Conservation (phyloP, 2,329 filamentous ascomycete species). For the Dothistroma pini region DNA sequence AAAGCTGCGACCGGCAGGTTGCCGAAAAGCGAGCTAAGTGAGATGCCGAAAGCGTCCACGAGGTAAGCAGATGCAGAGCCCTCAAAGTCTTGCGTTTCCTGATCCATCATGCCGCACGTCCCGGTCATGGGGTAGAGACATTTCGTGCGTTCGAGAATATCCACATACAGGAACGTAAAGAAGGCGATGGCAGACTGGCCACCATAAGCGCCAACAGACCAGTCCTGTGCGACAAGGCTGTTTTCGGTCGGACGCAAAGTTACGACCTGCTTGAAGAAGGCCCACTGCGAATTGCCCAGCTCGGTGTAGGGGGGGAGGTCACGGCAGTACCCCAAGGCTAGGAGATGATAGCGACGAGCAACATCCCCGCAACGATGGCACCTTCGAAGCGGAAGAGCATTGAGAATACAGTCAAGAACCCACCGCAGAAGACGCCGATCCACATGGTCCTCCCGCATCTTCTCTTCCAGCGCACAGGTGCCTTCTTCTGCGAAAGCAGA, state of each 20-base stretch:
- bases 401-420: slow-evolving; percentile 72
- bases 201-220: slow-evolving; percentile 65
- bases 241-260: slow-evolving; percentile 73
- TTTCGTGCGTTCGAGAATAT: slow-evolving; percentile 82
- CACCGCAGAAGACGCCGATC: slow-evolving; percentile 84
- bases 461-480: slow-evolving; percentile 59
- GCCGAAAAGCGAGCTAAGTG: slow-evolving; percentile 74
- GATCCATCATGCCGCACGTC: slow-evolving; percentile 75
- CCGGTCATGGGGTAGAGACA: slow-evolving; percentile 88
- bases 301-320: slow-evolving; percentile 73
- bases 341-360: slow-evolving; percentile 81
- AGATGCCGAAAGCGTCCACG: slow-evolving; percentile 77
- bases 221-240: slow-evolving; percentile 68
- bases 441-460: slow-evolving; percentile 85
- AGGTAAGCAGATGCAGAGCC: slow-evolving; percentile 79
- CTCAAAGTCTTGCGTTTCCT: slow-evolving; percentile 81
- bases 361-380: slow-evolving; percentile 77
- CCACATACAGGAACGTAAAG: slow-evolving; percentile 86
- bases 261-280: slow-evolving; percentile 87
- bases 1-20: slow-evolving; percentile 80
- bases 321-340: slow-evolving; percentile 75
- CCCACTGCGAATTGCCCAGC: slow-evolving; percentile 66
- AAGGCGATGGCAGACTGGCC: slow-evolving; percentile 78
- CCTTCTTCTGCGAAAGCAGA: slow-evolving; percentile 50
- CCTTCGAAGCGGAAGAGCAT: slow-evolving; percentile 86